These are phyloP conservation scores for Pichia sporocuriosa DNA, from an alignment of 805 yeast species.

Conservation along the genomic window DNA sequence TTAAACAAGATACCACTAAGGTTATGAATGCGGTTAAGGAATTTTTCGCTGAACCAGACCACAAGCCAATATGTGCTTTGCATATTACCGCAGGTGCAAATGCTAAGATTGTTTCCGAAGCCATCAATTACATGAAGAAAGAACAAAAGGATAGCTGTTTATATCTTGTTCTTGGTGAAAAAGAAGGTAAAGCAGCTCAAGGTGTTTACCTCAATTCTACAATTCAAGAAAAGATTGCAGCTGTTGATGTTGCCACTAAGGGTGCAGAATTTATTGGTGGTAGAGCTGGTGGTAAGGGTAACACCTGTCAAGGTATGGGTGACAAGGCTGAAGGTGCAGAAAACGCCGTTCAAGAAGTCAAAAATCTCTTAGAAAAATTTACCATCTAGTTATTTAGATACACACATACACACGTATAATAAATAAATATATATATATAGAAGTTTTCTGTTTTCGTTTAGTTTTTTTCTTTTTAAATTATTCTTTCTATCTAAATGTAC, in stretches of 20 bases:
- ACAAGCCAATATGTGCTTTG: slow-evolving; percentile 55
- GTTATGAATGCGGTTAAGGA: slow-evolving; percentile 70
- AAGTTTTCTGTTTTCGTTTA: not conserved
- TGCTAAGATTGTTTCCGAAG: slow-evolving; percentile 93
- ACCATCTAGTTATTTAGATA: slow-evolving; percentile 10
- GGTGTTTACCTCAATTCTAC: slow-evolving; percentile 82
- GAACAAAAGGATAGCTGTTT: slow-evolving; percentile 67
- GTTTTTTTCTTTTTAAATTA: too few relatives aligned
- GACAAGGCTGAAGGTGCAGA: slow-evolving; percentile 63
- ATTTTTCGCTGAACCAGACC: slow-evolving; percentile 53
- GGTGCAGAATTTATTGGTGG: slow-evolving; percentile 84
- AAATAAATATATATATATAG: not conserved
- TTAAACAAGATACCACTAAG: slow-evolving; percentile 80
- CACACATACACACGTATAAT: too few relatives aligned
- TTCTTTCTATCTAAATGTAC: too few relatives aligned
- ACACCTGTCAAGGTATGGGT: slow-evolving; percentile 95
- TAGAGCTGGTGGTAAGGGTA: slow-evolving; percentile 97
- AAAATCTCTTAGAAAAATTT: slow-evolving; percentile 57
- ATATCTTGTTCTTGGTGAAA: slow-evolving; percentile 68
- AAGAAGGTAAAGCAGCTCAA: slow-evolving; percentile 71
- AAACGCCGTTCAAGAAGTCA: slow-evolving; percentile 68
- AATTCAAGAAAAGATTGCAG: slow-evolving; percentile 60
- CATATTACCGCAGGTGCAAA: slow-evolving; percentile 68
- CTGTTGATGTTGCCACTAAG: slow-evolving; percentile 63
- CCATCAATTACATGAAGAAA: slow-evolving; percentile 75